Base-by-base conservation (phyloP, 1,284 basidiomycete genomes). In the Boletus austroedulis region DNA sequence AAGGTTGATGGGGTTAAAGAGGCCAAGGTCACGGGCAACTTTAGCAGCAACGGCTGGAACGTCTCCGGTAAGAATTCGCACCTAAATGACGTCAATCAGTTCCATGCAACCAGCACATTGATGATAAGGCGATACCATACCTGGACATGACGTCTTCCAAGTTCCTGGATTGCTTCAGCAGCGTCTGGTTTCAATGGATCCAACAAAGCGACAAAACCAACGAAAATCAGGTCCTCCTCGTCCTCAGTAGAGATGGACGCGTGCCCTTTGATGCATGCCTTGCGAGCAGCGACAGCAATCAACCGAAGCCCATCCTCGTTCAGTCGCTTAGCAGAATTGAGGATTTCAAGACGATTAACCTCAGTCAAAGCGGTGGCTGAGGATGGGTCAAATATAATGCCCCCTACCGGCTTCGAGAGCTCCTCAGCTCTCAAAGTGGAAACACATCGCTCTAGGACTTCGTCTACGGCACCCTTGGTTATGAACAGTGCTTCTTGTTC, bases 101-200 rank as follows among this genome's bases (percentile, higher is more conserved):
- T 34, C 34, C 23, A 45, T n/a, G 44, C 9, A n/a, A 50, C 5
- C 21, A 32, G 1, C 5, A 11, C 19, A 49, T 48, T 7, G 11
- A 36, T 5, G 12, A 40, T 7, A 24, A 43, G 48, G 51, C 19
- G 19, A 14, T 36, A 31, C 29, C 24, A 50, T 68, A 71, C 69
- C 69, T 71, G 69, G 21, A 71, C 70, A 24, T 73, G 70, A 43
- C 65, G 70, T 17, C 34, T 56, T 11, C 68, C 68, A 24, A 71
- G 64, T 14, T 59, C 66, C 45, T 62, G 70, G 32, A 71, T 72
- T 36, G 69, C 69, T 45, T 71, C 66, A 10, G 72, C 68, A 43
- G 69, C 69, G 21, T 71, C 69, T 3, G 69, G 69, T 41, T 74
- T 71, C 59, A 71, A 58, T 28, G 69, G 72, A 51, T 71, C 69